phyloP scores from a whole-genome alignment of 2,329 filamentous ascomycete genomes.

The Thermothelomyces thermophilus region DNA sequence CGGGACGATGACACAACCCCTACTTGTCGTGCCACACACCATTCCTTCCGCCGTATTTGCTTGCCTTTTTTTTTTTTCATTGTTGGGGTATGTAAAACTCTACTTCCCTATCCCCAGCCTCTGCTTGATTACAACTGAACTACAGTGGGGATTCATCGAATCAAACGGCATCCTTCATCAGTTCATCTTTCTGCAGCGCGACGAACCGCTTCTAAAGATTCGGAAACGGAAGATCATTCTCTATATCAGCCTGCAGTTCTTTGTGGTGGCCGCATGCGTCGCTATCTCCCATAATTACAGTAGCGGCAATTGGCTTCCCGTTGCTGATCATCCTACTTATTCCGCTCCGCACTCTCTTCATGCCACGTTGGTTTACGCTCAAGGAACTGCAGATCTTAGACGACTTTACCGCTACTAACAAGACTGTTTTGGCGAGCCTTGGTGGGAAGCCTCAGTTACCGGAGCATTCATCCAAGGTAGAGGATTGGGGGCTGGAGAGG shows the following conservation, averaged over 20 bases:
- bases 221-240: constrained; percentile 39
- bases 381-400: constrained; percentile 46
- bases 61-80: constrained; percentile 53
- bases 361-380: constrained; percentile 42
- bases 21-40: constrained; percentile 46
- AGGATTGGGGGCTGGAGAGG: not conserved
- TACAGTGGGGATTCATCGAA: constrained; percentile 39
- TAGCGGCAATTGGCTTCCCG: constrained; percentile 53
- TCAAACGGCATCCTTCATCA: constrained; percentile 48
- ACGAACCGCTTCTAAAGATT: constrained; percentile 40
- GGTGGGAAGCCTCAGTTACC: constrained; percentile 18
- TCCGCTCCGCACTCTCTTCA: constrained; percentile 45
- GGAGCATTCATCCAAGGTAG: not conserved
- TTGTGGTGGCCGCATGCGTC: constrained; percentile 47
- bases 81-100: constrained; percentile 34
- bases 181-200: constrained; percentile 41
- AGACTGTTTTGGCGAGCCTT: constrained; percentile 46
- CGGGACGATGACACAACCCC: constrained; percentile 50
- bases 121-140: no score
- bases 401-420: constrained; percentile 46
- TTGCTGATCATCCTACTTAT: constrained; percentile 51
- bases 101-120: not conserved
- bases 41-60: constrained; percentile 49
- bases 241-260: constrained; percentile 45
- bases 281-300: constrained; percentile 55